Percentiles rank a stretch among this genome's conserved stretches.
Evolutionary conservation across 2,329 filamentous ascomycete genomes (phyloP).

Genomic region (Dendryphion nanum): DNA sequence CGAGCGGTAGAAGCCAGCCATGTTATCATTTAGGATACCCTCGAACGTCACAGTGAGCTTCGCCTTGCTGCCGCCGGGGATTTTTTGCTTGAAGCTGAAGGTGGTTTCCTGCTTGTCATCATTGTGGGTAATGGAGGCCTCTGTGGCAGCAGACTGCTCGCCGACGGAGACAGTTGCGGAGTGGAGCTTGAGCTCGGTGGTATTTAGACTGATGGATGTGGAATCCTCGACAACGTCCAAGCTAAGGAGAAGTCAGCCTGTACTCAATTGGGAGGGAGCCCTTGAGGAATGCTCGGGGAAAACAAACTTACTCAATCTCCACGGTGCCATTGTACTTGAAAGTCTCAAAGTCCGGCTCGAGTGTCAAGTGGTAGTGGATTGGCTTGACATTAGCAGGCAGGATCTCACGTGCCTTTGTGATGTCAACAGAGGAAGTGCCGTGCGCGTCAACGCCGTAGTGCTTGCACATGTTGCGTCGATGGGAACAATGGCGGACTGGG

Average conservation of each 20-base stretch:
- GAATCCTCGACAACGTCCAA: slow-evolving; percentile 84
- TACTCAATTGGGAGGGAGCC: slow-evolving; percentile 12
- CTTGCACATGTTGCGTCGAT: slow-evolving; percentile 73
- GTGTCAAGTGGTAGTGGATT: slow-evolving; percentile 84
- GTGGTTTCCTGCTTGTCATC: slow-evolving; percentile 78
- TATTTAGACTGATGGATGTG: slow-evolving; percentile 82
- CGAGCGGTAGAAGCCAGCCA: slow-evolving; percentile 96
- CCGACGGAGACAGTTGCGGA: slow-evolving; percentile 65
- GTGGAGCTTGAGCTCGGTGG: slow-evolving; percentile 81
- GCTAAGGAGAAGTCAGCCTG: slow-evolving; percentile 34
- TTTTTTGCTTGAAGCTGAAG: slow-evolving; percentile 70
- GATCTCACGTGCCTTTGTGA: slow-evolving; percentile 72
- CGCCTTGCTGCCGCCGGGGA: slow-evolving; percentile 74
- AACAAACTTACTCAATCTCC: slow-evolving; percentile 64
- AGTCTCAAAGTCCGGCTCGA: slow-evolving; percentile 87
- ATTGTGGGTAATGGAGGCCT: slow-evolving; percentile 69
- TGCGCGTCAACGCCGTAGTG: slow-evolving; percentile 57
- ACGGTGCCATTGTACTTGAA: slow-evolving; percentile 86
- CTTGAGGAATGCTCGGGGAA: background rate
- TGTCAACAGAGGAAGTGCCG: slow-evolving; percentile 55
- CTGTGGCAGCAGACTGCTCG: slow-evolving; percentile 58
- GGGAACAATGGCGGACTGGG: slow-evolving; percentile 64
- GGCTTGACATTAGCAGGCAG: slow-evolving; percentile 90
- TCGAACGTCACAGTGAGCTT: slow-evolving; percentile 76
- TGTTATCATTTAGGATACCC: slow-evolving; percentile 83